Conservation (phyloP, 306 rosid species). For the Inga leiocalycina region DNA sequence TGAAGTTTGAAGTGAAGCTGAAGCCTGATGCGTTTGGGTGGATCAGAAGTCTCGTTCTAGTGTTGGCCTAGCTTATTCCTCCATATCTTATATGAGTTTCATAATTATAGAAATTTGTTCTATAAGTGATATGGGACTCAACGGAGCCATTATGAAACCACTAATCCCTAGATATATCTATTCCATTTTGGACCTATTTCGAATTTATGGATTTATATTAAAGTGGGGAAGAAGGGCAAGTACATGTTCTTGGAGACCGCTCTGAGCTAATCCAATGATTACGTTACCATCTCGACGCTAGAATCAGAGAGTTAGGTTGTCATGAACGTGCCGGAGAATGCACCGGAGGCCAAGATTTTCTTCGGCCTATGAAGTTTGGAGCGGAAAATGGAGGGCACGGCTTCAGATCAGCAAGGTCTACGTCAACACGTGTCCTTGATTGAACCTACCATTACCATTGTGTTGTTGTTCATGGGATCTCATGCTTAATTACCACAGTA, state of each 20-base stretch:
- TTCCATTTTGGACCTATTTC: too few relatives aligned
- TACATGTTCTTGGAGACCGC: background rate
- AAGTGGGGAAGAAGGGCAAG: conserved; percentile 51
- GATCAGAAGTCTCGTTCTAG: conserved; percentile 42
- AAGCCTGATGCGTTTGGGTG: conserved; percentile 49
- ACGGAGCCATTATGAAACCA: too few relatives aligned
- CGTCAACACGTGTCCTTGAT: background rate
- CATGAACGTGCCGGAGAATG: background rate
- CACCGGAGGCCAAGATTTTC: conserved; percentile 15
- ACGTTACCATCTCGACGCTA: background rate
- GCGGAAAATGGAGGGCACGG: conserved; percentile 89
- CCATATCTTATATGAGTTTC: too few relatives aligned
- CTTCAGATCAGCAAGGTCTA: conserved; percentile 33
- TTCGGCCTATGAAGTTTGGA: conserved; percentile 94
- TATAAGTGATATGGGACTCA: too few relatives aligned
- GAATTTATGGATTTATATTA: background rate
- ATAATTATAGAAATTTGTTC: too few relatives aligned
- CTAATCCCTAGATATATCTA: too few relatives aligned
- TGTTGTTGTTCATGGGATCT: too few relatives aligned
- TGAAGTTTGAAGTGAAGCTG: conserved; percentile 38
- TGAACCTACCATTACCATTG: too few relatives aligned
- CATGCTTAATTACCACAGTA: too few relatives aligned
- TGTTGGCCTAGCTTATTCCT: conserved; percentile 51
- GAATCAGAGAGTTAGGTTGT: rapidly evolving
- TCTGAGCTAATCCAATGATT: background rate